phyloP scores from a whole-genome alignment of 2,329 filamentous ascomycete genomes.

The Colletotrichum sp. region DNA sequence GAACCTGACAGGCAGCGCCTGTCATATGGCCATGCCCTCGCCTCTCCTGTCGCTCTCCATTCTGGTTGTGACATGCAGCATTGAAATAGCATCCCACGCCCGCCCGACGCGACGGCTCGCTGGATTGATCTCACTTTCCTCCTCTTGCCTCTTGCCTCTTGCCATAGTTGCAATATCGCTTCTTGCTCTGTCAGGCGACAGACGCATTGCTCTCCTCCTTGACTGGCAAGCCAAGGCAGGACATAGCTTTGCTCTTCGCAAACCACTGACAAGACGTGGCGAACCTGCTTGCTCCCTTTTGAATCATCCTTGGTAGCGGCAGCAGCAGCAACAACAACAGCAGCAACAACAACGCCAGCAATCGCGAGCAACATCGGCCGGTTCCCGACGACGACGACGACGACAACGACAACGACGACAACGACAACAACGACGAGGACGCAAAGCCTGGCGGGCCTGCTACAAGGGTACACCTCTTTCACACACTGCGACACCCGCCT shows the following conservation, averaged over 20 bases:
- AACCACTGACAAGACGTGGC: not conserved
- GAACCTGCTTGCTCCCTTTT: not conserved
- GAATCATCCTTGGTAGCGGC: not conserved
- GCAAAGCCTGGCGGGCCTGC: not conserved
- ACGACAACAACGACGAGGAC: not conserved
- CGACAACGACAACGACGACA: too few species aligned
- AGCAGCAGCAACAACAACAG: not conserved
- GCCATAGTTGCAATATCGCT: not conserved
- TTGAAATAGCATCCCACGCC: slow-evolving; percentile 11
- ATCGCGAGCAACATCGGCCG: not conserved
- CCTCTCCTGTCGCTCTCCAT: not conserved
- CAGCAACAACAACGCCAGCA: not conserved
- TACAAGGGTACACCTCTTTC: not conserved
- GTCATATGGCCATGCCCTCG: not conserved
- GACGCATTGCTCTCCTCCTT: slow-evolving; percentile 5
- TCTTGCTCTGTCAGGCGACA: not conserved
- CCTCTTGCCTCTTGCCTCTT: not conserved
- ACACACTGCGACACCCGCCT: not conserved
- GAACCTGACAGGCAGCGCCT: too few species aligned
- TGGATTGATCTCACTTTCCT: not conserved
- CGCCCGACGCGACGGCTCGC: not conserved
- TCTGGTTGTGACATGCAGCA: not conserved
- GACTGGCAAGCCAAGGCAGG: not conserved
- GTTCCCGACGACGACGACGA: not conserved
- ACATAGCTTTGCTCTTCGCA: slow-evolving; percentile 2